Evolutionary conservation across 2,329 filamentous ascomycete genomes (phyloP), one percentile per base, ranked within the genome.

Genomic region (Stromatinia cepivora): DNA sequence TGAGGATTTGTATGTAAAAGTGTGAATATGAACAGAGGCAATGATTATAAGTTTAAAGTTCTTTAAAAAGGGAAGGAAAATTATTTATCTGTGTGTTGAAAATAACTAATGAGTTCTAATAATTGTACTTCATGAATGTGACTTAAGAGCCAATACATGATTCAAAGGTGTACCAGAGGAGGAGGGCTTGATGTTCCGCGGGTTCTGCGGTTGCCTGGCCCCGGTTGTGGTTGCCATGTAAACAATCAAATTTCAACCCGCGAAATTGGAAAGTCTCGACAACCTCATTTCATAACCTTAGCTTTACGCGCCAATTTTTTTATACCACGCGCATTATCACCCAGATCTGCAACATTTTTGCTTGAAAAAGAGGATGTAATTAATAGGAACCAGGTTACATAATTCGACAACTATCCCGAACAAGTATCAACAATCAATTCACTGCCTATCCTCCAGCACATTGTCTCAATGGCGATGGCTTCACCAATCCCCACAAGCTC

Each of bases 401-500:
- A 53, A 52, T 67, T 63, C 48, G 66, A 69, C 62, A 64, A 62
- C 54, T 52, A 67, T 42, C 63, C 67, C 69, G 48, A 70, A 31
- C 56, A 34, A 69, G 53, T 67, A 67, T 62, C 52, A 48, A 36
- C 56, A 70, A 39, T 57, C 52, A 31, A 45, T 31, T 28, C 53
- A 57, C 57, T 48, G 15, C 28, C 42, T 46, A 50, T 58, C 22
- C 36, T 58, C 20, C 39, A 34, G n/a, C 61, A 63, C 13, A 52
- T 36, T 22, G 46, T 28, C 54, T 34, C 53, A 72, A 87, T 87
- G 85, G 81, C 85, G 70, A 81, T 83, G 67, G 81, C 81, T 72
- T 88, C 86, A 73, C 86, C 85, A 68, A 87, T 86, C 7, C 85
- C 87, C 48, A 80, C 84, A 76, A 83, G 81, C 73, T 81, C 82